Evolutionary conservation across 2,329 filamentous ascomycete genomes (phyloP).

Genomic region (Fusarium abutilonis): DNA sequence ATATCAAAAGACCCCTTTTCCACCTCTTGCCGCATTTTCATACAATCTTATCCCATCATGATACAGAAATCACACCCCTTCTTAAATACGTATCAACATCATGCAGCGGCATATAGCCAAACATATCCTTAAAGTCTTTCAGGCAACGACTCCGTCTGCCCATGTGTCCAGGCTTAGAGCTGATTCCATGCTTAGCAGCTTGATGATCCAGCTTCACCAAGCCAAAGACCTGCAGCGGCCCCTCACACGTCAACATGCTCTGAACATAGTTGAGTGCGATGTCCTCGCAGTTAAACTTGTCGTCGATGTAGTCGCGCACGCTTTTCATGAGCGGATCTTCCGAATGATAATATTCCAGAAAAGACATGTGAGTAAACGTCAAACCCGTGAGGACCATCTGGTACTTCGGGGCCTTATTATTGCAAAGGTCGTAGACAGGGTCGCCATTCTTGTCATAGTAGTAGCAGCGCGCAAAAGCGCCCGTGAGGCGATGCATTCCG

Average conservation of each 20-base stretch:
- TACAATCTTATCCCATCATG: too few relatives aligned
- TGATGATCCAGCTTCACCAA: constrained; percentile 1
- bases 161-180: too few relatives aligned
- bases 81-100: too few relatives aligned
- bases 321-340: constrained; percentile 39
- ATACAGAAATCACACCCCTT: too few relatives aligned
- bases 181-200: background rate
- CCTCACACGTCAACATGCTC: constrained; percentile 47
- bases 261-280: constrained; percentile 51
- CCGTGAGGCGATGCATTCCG: constrained; percentile 47
- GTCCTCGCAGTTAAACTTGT: constrained; percentile 53
- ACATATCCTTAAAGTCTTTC: too few relatives aligned
- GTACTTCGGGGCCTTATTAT: constrained; percentile 40
- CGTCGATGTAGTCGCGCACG: constrained; percentile 50
- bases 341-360: constrained; percentile 51
- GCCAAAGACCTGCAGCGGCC: constrained; percentile 48
- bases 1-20: background rate
- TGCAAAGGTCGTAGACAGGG: constrained; percentile 48
- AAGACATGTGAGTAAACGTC: constrained; percentile 50
- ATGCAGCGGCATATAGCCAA: too few relatives aligned
- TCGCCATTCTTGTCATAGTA: constrained; percentile 26
- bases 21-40: too few relatives aligned
- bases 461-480: constrained; percentile 49
- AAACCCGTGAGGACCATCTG: constrained; percentile 52
- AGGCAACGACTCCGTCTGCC: too few relatives aligned